These are phyloP conservation scores for Caloboletus firmus DNA, from an alignment of 1,284 basidiomycete species.

Conservation along the genomic window DNA sequence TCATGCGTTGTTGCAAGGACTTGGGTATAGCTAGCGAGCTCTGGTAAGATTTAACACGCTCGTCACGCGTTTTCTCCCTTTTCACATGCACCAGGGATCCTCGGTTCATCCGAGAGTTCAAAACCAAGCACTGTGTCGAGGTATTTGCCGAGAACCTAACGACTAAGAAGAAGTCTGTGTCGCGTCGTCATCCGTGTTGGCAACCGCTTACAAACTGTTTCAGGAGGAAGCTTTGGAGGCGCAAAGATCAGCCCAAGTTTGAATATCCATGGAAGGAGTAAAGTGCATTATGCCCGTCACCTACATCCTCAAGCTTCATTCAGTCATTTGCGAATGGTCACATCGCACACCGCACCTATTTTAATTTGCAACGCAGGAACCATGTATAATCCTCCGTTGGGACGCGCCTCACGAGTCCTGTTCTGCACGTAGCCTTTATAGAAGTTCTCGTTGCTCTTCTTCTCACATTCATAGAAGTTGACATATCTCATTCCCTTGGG, in stretches of 20 bases:
- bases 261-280: slow-evolving; percentile 86
- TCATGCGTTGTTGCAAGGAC: slow-evolving; percentile 99
- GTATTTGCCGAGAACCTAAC: slow-evolving; percentile 81
- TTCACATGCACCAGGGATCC: slow-evolving; percentile 74
- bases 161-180: slow-evolving; percentile 85
- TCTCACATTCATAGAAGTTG: not conserved
- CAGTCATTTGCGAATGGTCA: not conserved
- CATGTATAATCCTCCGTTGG: not conserved
- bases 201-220: slow-evolving; percentile 6
- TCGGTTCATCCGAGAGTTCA: slow-evolving; percentile 93
- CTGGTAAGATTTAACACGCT: slow-evolving; percentile 56
- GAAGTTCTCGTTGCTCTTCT: not conserved
- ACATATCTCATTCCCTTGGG: not conserved
- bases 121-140: slow-evolving; percentile 80
- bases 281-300: not conserved
- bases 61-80: not conserved
- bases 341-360: not conserved
- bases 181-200: not conserved
- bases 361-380: not conserved
- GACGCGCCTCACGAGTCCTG: not conserved
- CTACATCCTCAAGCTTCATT: not conserved
- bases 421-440: not conserved
- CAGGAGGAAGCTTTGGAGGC: slow-evolving; percentile 89
- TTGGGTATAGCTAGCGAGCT: slow-evolving; percentile 95
- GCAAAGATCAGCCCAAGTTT: slow-evolving; percentile 83